These are phyloP conservation scores for Wickerhamiella musiphila DNA, from an alignment of 805 yeast species.

Conservation along the genomic window DNA sequence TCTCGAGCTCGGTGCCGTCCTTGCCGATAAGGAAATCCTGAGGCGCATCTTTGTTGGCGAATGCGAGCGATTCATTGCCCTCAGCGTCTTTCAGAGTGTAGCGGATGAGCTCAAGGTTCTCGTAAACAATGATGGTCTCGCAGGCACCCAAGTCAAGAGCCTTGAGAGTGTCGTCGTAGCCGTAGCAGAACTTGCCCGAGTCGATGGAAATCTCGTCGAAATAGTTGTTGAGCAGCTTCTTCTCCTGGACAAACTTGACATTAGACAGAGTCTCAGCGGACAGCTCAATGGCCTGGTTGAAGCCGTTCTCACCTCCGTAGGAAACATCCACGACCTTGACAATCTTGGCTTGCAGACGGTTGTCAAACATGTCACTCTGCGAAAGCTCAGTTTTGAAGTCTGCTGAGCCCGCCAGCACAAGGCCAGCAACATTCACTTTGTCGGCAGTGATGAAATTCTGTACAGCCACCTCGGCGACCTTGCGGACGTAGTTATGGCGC, in stretches of 20 bases:
- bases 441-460: constrained; percentile 92
- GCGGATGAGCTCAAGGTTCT: constrained; percentile 73
- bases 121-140: constrained; percentile 82
- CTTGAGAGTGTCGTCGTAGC: constrained; percentile 89
- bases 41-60: constrained; percentile 53
- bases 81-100: constrained; percentile 72
- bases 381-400: constrained; percentile 93
- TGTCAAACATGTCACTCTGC: constrained; percentile 84
- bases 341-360: constrained; percentile 71
- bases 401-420: constrained; percentile 96
- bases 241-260: constrained; percentile 95
- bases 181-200: constrained; percentile 93
- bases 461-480: constrained; percentile 95
- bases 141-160: constrained; percentile 94
- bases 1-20: constrained; percentile 87
- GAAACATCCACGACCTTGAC: constrained; percentile 91
- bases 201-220: constrained; percentile 97
- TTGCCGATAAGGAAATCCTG: constrained; percentile 66
- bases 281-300: constrained; percentile 96
- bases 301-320: constrained; percentile 98
- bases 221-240: constrained; percentile 79
- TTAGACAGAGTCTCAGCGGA: constrained; percentile 94
- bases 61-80: constrained; percentile 57
- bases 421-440: constrained; percentile 84
- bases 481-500: constrained; percentile 95